phyloP scores from a whole-genome alignment of 2,329 filamentous ascomycete species.

The Juglanconis sp. region DNA sequence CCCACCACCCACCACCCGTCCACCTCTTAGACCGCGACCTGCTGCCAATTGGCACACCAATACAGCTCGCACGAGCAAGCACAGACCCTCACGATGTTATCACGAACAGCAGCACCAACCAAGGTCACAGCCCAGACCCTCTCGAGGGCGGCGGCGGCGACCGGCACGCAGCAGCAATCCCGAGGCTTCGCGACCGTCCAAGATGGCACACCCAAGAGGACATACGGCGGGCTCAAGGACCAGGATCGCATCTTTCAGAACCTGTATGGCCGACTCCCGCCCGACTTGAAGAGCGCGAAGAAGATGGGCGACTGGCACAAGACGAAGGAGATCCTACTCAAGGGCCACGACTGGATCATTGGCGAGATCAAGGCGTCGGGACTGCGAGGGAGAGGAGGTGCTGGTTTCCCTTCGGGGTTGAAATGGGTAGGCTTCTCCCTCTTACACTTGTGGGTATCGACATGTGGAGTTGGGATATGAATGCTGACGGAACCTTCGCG shows the following conservation, averaged over 20 bases:
- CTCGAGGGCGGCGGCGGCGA: constrained; percentile 38
- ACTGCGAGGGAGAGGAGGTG: constrained; percentile 90
- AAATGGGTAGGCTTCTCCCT: constrained; percentile 77
- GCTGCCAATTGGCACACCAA: constrained; percentile 29
- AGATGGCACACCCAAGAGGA: constrained; percentile 66
- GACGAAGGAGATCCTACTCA: constrained; percentile 96
- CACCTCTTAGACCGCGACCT: constrained; percentile 2
- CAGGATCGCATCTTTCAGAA: constrained; percentile 99
- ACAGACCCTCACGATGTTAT: constrained; percentile 36
- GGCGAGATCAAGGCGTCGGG: constrained; percentile 96
- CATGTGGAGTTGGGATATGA: neutral
- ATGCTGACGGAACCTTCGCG: constrained; percentile 21
- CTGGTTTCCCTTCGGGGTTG: constrained; percentile 94
- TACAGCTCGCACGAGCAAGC: constrained; percentile 35
- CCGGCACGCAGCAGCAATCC: constrained; percentile 43
- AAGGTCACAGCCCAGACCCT: constrained; percentile 38
- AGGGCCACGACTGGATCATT: constrained; percentile 99
- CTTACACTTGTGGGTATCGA: too few relatives aligned
- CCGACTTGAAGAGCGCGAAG: constrained; percentile 89
- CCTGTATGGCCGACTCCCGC: constrained; percentile 87
- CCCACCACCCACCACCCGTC: constrained; percentile 15
- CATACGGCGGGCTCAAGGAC: constrained; percentile 85
- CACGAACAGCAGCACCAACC: constrained; percentile 39
- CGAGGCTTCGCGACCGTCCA: constrained; percentile 80
- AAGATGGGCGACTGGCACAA: constrained; percentile 99